Evolutionary conservation across 2,329 filamentous ascomycete species (phyloP).

Genomic region (Exserohilum rostratum): DNA sequence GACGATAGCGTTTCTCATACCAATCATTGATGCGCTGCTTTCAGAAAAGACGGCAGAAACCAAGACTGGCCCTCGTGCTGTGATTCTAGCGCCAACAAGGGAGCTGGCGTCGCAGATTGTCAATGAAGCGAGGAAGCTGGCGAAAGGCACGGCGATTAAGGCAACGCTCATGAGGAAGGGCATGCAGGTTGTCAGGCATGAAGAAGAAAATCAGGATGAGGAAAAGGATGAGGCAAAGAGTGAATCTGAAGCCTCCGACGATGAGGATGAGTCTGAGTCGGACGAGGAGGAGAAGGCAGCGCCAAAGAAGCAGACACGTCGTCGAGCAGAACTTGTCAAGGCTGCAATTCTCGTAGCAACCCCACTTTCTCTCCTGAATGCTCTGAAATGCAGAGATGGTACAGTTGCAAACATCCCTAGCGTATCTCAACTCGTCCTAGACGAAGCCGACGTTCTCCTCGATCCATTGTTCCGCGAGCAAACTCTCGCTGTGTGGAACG

Average conservation of each 20-base stretch:
- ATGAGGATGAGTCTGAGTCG: constrained; percentile 43
- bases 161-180: constrained; percentile 85
- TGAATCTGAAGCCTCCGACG: constrained; percentile 47
- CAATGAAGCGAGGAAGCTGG: constrained; percentile 81
- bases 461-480: constrained; percentile 90
- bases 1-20: constrained; percentile 90
- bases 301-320: constrained; percentile 41
- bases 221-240: constrained; percentile 35
- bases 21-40: constrained; percentile 76
- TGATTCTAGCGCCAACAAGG: constrained; percentile 58
- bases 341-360: constrained; percentile 82
- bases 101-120: constrained; percentile 58
- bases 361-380: constrained; percentile 77
- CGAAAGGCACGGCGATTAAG: constrained; percentile 75
- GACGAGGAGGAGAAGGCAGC: constrained; percentile 46
- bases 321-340: constrained; percentile 64
- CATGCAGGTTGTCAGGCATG: constrained; percentile 65
- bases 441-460: constrained; percentile 94
- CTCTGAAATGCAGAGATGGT: constrained; percentile 61
- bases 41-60: constrained; percentile 27
- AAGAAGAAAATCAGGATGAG: constrained; percentile 52
- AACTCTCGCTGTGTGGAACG: constrained; percentile 81
- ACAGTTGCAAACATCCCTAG: constrained; percentile 63
- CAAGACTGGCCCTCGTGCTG: constrained; percentile 43
- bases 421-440: constrained; percentile 77